Evolutionary conservation across 2,329 filamentous ascomycete species (phyloP).

Genomic region (Byssoonygena ceratinophila): DNA sequence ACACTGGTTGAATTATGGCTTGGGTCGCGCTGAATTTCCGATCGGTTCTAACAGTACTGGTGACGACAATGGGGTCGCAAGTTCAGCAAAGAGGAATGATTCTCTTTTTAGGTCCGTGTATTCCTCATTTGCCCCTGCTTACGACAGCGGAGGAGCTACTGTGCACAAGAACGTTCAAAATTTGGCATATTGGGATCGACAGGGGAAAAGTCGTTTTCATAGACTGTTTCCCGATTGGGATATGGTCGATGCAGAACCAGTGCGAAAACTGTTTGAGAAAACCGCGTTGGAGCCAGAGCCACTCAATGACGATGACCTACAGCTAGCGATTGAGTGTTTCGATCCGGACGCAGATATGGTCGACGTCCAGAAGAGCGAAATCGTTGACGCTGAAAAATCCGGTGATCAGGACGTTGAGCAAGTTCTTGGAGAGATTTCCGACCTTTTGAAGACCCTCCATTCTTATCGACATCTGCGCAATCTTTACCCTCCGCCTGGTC

Average conservation of each 20-base stretch:
- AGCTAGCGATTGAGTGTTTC: slow-evolving; percentile 36
- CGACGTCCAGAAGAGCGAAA: slow-evolving; percentile 21
- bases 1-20: slow-evolving; percentile 37
- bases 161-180: slow-evolving; percentile 35
- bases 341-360: slow-evolving; percentile 26
- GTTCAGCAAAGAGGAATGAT: slow-evolving; percentile 21
- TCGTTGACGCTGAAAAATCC: background rate
- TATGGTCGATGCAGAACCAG: slow-evolving; percentile 16
- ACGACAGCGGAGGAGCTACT: slow-evolving; percentile 37
- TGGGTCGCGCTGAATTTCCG: background rate
- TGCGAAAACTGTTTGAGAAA: slow-evolving; percentile 15
- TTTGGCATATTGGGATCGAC: slow-evolving; percentile 38
- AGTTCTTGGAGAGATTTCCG: slow-evolving; percentile 48
- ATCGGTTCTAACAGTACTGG: background rate
- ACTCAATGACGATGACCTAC: slow-evolving; percentile 32
- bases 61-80: background rate
- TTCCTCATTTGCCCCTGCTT: slow-evolving; percentile 41
- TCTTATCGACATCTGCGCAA: slow-evolving; percentile 54
- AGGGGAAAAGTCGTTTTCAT: slow-evolving; percentile 31
- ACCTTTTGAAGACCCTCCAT: slow-evolving; percentile 50
- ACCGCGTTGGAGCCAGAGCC: slow-evolving; percentile 19
- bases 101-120: slow-evolving; percentile 26
- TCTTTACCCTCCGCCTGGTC: slow-evolving; percentile 23
- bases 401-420: slow-evolving; percentile 40
- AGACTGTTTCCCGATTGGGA: slow-evolving; percentile 25